Evolutionary conservation across 495 filamentous ascomycete genomes (phyloP), one percentile per base, ranked within the genome.

Genomic region (Penicillium soppii): DNA sequence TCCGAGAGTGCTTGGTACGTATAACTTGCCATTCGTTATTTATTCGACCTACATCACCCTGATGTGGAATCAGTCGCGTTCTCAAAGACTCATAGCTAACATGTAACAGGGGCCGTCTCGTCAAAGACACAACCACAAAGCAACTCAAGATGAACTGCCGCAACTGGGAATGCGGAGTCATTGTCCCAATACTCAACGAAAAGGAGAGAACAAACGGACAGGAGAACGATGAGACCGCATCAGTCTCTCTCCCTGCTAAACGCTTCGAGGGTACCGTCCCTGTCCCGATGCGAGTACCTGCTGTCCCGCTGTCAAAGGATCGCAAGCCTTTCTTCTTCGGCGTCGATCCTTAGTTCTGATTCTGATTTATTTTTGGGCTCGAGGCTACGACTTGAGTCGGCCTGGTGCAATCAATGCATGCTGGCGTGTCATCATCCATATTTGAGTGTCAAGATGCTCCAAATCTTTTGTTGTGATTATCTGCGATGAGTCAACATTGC

Each of bases 111-210:
- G 91, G 91, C 1, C 85, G 83, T 22, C 69, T 95, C 2, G 77
- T 82, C 32, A 82, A 84, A 45, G 89, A 92, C 43, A 80, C 77
- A 27, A 62, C 53, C 1, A 86, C 78, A 0, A 84, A 85, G 41
- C 53, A 71, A 17, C 79, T 82, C 0, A 96, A 91, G 57, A 67
- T 97, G 16, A 94, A 84, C 49, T 90, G 87, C 62, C 83, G 88
- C 10, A 98, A 97, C 66, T 98, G 94, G 94, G 94, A 98, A 68
- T 97, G 91, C 56, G 94, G 94, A 3, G 91, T 98, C 0, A 21
- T 98, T 2, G 54, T 96, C 9, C 84, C 81, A 0, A 45, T 73
- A 6, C 62, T 57, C n/a, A 38, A 60, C 3, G 23, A 56, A 19
- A 50, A 30, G 20, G 20, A 15, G 17, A 44, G 16, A 19, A 25